Evolutionary conservation across 2,329 filamentous ascomycete species (phyloP).

Genomic region (Canariomyces notabilis): DNA sequence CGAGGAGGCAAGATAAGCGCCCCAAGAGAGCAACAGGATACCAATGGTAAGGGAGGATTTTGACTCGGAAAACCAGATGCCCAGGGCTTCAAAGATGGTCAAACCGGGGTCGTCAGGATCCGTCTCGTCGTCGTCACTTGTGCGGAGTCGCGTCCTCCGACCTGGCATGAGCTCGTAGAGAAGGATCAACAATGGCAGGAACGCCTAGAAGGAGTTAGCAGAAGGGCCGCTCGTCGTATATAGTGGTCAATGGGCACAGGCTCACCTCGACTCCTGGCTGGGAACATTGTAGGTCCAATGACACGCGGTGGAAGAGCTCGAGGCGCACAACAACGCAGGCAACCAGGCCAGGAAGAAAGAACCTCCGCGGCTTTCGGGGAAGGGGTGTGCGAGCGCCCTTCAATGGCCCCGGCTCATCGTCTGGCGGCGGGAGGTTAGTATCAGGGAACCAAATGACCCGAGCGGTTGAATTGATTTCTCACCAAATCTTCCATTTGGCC

Average conservation of each 20-base stretch:
- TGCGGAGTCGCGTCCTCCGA: constrained; percentile 24
- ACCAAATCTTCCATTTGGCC: constrained; percentile 44
- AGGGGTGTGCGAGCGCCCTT: constrained; percentile 34
- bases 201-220: constrained; percentile 34
- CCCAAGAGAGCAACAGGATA: constrained; percentile 37
- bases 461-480: constrained; percentile 11
- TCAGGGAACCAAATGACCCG: too few species aligned
- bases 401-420: constrained; percentile 28
- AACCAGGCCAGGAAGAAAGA: constrained; percentile 41
- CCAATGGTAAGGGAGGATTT: constrained; percentile 34
- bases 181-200: constrained; percentile 42
- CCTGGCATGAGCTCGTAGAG: constrained; percentile 41
- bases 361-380: constrained; percentile 44
- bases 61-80: constrained; percentile 42
- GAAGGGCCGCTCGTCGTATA: neutral
- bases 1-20: constrained; percentile 37
- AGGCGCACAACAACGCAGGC: constrained; percentile 43
- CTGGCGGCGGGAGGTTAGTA: constrained; percentile 13
- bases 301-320: constrained; percentile 43
- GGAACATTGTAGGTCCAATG: constrained; percentile 47
- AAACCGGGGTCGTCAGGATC: constrained; percentile 43
- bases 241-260: neutral
- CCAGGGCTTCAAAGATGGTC: constrained; percentile 43
- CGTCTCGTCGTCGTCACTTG: constrained; percentile 32
- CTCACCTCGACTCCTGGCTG: constrained; percentile 45